These are phyloP conservation scores for Eimeria sp. DNA, from an alignment of 169 alveolate species.

Conservation along the genomic window DNA sequence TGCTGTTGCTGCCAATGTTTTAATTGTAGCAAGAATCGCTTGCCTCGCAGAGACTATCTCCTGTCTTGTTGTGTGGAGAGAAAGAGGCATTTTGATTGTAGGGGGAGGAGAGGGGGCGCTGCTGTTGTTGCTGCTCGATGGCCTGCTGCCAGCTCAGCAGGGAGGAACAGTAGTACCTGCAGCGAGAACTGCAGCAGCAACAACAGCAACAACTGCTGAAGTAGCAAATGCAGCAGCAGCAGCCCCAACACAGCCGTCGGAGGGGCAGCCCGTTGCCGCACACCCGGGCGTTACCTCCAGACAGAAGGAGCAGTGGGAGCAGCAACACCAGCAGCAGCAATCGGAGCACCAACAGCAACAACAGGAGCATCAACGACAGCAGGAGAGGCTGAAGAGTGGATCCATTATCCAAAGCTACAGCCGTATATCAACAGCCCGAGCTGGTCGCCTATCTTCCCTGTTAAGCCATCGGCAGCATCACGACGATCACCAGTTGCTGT, in stretches of 20 bases:
- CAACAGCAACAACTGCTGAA: not conserved
- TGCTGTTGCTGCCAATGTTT: not conserved
- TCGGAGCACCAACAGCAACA: constrained; percentile 10
- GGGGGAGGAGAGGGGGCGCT: constrained; percentile 73
- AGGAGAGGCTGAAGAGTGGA: not conserved
- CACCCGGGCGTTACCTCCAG: not conserved
- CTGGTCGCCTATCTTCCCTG: constrained; percentile 1
- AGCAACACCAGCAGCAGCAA: constrained; percentile 12
- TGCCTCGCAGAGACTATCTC: constrained; percentile 67
- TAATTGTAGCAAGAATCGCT: not conserved
- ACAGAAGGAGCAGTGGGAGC: constrained; percentile 2
- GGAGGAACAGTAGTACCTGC: constrained; percentile 4
- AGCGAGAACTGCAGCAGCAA: not conserved
- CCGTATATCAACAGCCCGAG: not conserved
- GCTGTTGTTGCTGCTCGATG: constrained; percentile 71
- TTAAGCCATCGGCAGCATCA: constrained; percentile 8
- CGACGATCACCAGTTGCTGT: constrained; percentile 36
- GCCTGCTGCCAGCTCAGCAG: not conserved
- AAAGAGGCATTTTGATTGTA: constrained; percentile 1
- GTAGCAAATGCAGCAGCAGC: not conserved
- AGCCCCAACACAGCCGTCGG: not conserved
- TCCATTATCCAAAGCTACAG: not conserved
- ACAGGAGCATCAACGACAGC: constrained; percentile 8
- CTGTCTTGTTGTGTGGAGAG: not conserved
- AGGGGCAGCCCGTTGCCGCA: not conserved